These are phyloP conservation scores for Gracilaria caudata DNA, from an alignment of 23 red algal genomes.

Conservation along the genomic window DNA sequence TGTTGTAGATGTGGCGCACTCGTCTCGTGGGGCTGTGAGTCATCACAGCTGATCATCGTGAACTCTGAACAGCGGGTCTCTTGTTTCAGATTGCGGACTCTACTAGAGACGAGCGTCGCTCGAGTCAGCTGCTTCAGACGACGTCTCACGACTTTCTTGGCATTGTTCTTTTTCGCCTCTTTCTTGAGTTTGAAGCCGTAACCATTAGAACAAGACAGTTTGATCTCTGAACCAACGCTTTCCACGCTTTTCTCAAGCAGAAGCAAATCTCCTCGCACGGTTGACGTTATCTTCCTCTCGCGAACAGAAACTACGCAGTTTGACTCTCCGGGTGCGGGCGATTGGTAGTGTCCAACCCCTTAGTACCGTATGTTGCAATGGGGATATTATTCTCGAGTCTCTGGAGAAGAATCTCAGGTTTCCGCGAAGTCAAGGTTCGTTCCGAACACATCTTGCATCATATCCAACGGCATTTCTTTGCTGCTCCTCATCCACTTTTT, in stretches of 20 bases:
- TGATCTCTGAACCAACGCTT: background rate
- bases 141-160: background rate
- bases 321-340: background rate
- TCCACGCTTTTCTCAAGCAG: background rate
- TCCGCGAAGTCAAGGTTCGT: slow-evolving; percentile 80
- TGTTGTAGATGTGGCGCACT: too few species aligned
- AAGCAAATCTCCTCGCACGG: background rate
- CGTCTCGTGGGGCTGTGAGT: too few species aligned
- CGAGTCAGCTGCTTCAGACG: too few species aligned
- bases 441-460: background rate
- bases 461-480: background rate
- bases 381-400: slow-evolving; percentile 69
- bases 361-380: slow-evolving; percentile 54
- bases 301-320: background rate
- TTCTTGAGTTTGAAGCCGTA: background rate
- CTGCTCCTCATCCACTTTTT: background rate
- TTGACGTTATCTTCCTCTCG: background rate
- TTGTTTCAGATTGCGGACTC: too few species aligned
- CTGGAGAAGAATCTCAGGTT: slow-evolving; percentile 73
- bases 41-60: background rate
- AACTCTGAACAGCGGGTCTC: too few species aligned
- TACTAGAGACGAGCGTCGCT: too few species aligned
- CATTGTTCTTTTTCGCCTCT: background rate
- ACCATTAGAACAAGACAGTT: background rate
- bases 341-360: background rate